Evolutionary conservation across 306 rosid genomes (phyloP), one percentile per base, ranked within the genome.

Genomic region (Quercus alba): DNA sequence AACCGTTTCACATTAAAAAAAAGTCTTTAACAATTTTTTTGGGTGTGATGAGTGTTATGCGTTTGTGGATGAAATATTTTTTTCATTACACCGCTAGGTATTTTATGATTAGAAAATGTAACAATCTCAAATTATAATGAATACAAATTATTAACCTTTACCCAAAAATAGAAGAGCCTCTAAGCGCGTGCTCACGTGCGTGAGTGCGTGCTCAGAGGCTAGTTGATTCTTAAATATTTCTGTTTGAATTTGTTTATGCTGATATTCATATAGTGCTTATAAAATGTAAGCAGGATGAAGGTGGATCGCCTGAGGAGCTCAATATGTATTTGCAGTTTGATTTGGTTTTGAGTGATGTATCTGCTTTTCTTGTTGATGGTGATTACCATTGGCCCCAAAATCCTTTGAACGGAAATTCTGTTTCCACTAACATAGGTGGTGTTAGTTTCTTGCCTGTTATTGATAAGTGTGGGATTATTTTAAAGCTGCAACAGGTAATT

Each of bases 351-450:
- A 93, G 97, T 75, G 99, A 95, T 56, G 94, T 95, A 25, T 93
- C 99, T 6, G 99, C 98, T 46, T 95, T 95, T 91, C 82, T 95
- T 85, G 93, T 91, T 83, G 99, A 95, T 78, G 99, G 99, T 10
- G 97, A 95, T 80, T 90, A 88, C 79, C 84, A 82, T 49, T 93
- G 99, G 99, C 85, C 92, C 70, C 87, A 93, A 77, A 74, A 67
- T 79, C 81, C 86, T 75, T 63, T 59, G 72, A 87, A 85, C 58
- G 84, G 54, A 20, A 54, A 83, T 76, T 76, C 82, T 78, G 71
- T 74, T 84, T 80, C 90, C 74, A 55, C 89, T 44, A 56, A 70
- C 51, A 76, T n/a, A 59, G 63, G 75, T 54, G 68, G 73, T n/a
- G 77, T 77, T 79, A 73, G 83, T 72, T 85, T 93, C 81, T 89